Conservation (phyloP, 306 rosid species). For the Delonix regia region DNA sequence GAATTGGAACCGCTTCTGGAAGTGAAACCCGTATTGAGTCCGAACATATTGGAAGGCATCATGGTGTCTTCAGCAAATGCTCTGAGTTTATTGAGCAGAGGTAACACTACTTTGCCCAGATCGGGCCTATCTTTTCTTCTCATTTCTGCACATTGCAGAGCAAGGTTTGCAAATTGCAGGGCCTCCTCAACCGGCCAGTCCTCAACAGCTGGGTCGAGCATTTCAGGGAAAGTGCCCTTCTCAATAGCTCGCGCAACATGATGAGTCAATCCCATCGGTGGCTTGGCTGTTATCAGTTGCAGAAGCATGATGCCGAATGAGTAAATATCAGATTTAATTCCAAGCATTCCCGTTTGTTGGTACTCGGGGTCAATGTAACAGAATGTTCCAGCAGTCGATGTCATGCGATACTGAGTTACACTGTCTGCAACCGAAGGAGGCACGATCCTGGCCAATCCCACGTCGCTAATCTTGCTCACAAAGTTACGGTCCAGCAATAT, state of each 20-base stretch:
- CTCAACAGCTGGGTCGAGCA: conserved; percentile 71
- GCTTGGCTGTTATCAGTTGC: conserved; percentile 67
- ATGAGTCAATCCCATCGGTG: conserved; percentile 88
- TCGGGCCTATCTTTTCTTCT: conserved; percentile 86
- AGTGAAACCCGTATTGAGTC: background rate
- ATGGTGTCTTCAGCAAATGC: conserved; percentile 56
- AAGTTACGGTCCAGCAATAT: conserved; percentile 82
- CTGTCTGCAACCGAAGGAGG: conserved; percentile 76
- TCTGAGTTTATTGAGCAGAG: conserved; percentile 71
- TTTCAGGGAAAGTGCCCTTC: conserved; percentile 59
- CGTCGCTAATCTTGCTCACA: conserved; percentile 94
- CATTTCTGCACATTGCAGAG: conserved; percentile 77
- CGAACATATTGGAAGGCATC: conserved; percentile 42
- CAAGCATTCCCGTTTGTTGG: conserved; percentile 87
- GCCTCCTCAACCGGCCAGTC: conserved; percentile 85
- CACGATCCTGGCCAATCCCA: conserved; percentile 88
- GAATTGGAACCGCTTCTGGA: background rate
- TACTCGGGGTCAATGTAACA: conserved; percentile 94
- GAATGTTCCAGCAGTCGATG: conserved; percentile 91
- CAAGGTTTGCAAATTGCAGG: conserved; percentile 56
- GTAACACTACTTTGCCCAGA: conserved; percentile 68
- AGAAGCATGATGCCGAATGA: conserved; percentile 83
- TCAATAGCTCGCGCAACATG: conserved; percentile 64
- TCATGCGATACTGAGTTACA: conserved; percentile 80
- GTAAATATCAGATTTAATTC: conserved; percentile 78